Evolutionary conservation across 2,329 filamentous ascomycete genomes (phyloP), one percentile per base, ranked within the genome.

Genomic region (Sporothrix dimorphospora): DNA sequence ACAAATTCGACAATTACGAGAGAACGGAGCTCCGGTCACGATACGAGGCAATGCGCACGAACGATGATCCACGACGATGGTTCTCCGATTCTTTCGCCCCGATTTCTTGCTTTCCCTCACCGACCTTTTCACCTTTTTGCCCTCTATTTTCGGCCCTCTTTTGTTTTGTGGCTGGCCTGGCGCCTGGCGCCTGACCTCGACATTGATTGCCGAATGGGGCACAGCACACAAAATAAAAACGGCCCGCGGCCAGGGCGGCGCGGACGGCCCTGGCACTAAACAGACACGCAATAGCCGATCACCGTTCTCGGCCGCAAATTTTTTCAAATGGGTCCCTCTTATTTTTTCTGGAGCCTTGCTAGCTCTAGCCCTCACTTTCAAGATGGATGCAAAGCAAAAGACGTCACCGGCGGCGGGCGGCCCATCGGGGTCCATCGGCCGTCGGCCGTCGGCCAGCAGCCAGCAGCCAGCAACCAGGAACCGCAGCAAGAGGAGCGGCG

Each of bases 1-100:
- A 47, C 61, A 47, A 65, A 47, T 65, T 47, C 61, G 40, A 65
- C 61, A 47, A 65, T 65, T 65, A 65, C 61, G 40, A 65, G 27
- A 57, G 2, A 8, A n/a, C 19, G 19, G 38, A 24, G 24, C 24
- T 3, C 16, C 19, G 55, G 16, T 19, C 55, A 40, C 14, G 55
- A 61, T 61, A 61, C 55, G 55, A 40, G 53, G 53, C 47, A 6
- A 53, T 8, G 38, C n/a, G 27, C 55, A 61, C 55, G 45, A 61
- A 11, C 19, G 19, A 16, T 51, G 34, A 27, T 42, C n/a, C 59
- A 21, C 27, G 55, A 61, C 30, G 55, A 61, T 16, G 55, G 40
- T 61, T 30, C 14, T 34, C 30, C 30, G 21, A 14, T 38, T 38
- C 11, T 27, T 42, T 65, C 55, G 55, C 55, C n/a, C 55, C 30